A percentile compares a stretch with the other conserved stretches of the same genome.
Evolutionary conservation across 345 rosid genomes (phyloP).

Genomic region (Eucalyptus regnans): DNA sequence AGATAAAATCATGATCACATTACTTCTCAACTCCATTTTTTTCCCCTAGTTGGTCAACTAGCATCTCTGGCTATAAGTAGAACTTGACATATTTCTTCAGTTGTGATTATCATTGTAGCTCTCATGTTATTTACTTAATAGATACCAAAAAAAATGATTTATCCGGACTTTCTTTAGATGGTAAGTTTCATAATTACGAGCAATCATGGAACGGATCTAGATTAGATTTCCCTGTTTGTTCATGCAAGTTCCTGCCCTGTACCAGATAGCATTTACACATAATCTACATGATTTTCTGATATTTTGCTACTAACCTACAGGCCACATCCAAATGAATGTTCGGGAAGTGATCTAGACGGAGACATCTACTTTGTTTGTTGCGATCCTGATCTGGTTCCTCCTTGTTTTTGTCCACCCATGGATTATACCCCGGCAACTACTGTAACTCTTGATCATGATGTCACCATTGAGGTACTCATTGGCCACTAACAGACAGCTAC

Average conservation of each 20-base stretch:
- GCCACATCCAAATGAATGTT: constrained; percentile 79
- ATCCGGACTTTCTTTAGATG: not conserved
- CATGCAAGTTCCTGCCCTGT: not conserved
- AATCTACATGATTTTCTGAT: not conserved
- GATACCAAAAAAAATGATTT: not conserved
- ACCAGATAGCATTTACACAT: not conserved
- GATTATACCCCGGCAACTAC: constrained; percentile 56
- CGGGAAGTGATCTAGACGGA: constrained; percentile 81
- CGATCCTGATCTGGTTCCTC: constrained; percentile 54
- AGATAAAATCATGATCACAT: not conserved
- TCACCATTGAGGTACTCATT: constrained; percentile 49
- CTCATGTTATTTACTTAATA: not conserved
- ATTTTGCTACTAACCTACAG: constrained; percentile 5
- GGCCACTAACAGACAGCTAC: not conserved
- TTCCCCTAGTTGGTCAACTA: not conserved
- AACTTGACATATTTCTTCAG: not conserved
- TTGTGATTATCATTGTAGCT: not conserved
- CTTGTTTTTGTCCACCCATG: constrained; percentile 27
- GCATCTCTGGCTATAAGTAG: not conserved
- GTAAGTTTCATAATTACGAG: not conserved
- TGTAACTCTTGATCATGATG: constrained; percentile 44
- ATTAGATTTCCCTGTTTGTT: not conserved
- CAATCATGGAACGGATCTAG: not conserved
- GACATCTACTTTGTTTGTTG: constrained; percentile 75
- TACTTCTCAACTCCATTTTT: not conserved